Conservation (phyloP, 371 early-diverging fungal species). For the Amoeboaphelidium protococcarum region DNA sequence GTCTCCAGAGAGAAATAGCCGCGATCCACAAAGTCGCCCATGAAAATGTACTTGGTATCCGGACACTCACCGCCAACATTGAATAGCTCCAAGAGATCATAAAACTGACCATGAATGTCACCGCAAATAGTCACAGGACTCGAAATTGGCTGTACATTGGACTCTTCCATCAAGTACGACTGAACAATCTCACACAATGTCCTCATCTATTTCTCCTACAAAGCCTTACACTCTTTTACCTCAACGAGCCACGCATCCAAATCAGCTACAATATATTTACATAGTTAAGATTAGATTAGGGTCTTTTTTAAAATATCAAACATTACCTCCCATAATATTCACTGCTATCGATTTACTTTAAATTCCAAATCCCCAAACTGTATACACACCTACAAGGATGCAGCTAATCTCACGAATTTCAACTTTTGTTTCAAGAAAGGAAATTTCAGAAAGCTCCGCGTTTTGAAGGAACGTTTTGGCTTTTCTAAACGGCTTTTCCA, state of each 20-base stretch:
- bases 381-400: too few relatives aligned
- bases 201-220: slow-evolving; percentile 76
- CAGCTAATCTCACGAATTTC: too few relatives aligned
- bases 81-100: slow-evolving; percentile 92
- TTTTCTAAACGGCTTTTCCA: too few relatives aligned
- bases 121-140: slow-evolving; percentile 83
- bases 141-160: slow-evolving; percentile 79
- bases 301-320: too few relatives aligned
- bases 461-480: too few relatives aligned
- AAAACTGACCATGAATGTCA: slow-evolving; percentile 97
- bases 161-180: slow-evolving; percentile 73
- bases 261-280: too few relatives aligned
- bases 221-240: slow-evolving; percentile 62
- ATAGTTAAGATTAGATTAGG: too few relatives aligned
- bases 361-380: too few relatives aligned
- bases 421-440: too few relatives aligned
- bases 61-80: slow-evolving; percentile 92
- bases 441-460: too few relatives aligned
- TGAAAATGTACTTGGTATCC: slow-evolving; percentile 89
- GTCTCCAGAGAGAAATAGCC: slow-evolving; percentile 97
- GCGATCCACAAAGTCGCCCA: slow-evolving; percentile 99
- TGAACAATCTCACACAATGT: slow-evolving; percentile 87
- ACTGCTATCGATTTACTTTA: too few relatives aligned
- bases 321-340: too few relatives aligned
- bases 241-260: slow-evolving; percentile 65